Base-by-base conservation (phyloP, 2,329 filamentous ascomycete species). In the Drechslerella dactyloides region DNA sequence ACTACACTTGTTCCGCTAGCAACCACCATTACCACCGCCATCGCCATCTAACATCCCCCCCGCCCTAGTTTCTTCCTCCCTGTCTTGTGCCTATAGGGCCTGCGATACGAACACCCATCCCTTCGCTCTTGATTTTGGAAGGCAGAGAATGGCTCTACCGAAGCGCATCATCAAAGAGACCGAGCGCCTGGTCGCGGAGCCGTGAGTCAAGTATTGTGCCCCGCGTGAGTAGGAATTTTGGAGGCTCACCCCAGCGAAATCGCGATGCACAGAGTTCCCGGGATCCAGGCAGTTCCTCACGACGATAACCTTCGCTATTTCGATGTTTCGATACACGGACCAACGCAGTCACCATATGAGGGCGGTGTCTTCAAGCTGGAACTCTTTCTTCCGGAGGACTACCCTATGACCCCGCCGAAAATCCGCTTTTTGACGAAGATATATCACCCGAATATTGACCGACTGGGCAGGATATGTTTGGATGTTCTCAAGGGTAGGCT, bases 91-190 rank as follows among this genome's bases (percentile, higher is more conserved):
- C 8, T 33, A 3, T 4, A 33, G 27, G 8, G 27, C 4, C 27
- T 15, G 15, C 37, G 37, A 17, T 13, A 15, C n/a, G n/a, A 13
- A 3, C 11, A 2, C 37, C 37, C 13, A 42, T 42, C 15, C 13
- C 42, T 17, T 44, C 33, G 27, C 33, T 30, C 54, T 46, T 44
- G 35, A 30, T 23, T 24, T 61, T 23, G 13, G 19, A 54, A 51
- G 59, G 30, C 74, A 30, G 33, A 78, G 73, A 73, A 84, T 84
- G 90, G 88, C 91, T 74, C 84, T 99, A 75, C 93, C 94, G 33
- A 99, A 99, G 85, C 86, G 94, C 79, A 99, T 99, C 78, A 86
- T 97, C 79, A 99, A 99, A 83, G 96, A 99, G 86, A 99, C 94
- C 19, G 93, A 99, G 83, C 89, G 94, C 78, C 86, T 99, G 76